These are phyloP conservation scores for Blastocystis sp. DNA, from an alignment of 352 stramenopile species.

Conservation along the genomic window DNA sequence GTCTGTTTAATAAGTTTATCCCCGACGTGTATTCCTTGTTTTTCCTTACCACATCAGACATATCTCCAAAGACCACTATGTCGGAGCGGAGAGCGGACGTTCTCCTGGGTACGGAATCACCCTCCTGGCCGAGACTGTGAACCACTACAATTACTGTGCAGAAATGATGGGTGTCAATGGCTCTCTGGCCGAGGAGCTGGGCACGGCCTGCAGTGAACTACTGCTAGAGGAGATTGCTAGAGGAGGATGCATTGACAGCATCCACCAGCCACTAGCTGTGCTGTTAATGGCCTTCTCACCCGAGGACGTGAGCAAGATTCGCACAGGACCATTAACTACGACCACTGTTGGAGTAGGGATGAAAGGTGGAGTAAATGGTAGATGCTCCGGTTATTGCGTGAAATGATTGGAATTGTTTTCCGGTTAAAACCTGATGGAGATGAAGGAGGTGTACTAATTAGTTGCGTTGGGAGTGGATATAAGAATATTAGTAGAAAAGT, in stretches of 20 bases:
- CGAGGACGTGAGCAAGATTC: conserved; percentile 90
- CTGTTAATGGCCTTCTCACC: conserved; percentile 94
- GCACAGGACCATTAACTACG: conserved; percentile 64
- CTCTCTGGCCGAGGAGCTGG: conserved; percentile 89
- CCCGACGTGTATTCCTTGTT: conserved; percentile 85
- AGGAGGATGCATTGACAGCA: conserved; percentile 87
- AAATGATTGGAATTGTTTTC: conserved; percentile 87
- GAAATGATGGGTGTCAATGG: conserved; percentile 73
- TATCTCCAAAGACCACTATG: conserved; percentile 98
- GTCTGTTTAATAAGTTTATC: conserved; percentile 92
- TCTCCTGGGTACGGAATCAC: conserved; percentile 82
- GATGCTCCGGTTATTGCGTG: conserved; percentile 78
- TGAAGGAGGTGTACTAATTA: conserved; percentile 78
- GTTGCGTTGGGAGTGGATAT: conserved; percentile 85
- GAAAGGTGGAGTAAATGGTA: conserved; percentile 63
- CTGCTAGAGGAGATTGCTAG: conserved; percentile 90
- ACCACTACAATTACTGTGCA: conserved; percentile 82
- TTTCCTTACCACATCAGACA: not conserved
- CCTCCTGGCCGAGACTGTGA: conserved; percentile 94
- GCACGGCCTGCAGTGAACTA: conserved; percentile 80
- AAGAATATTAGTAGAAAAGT: conserved; percentile 90
- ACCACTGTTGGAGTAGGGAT: conserved; percentile 43
- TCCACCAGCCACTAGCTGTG: conserved; percentile 87
- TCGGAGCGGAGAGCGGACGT: conserved; percentile 68
- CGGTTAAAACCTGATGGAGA: conserved; percentile 80